Conservation (phyloP, 2,329 filamentous ascomycete species). For the Penicillium crustosum region DNA sequence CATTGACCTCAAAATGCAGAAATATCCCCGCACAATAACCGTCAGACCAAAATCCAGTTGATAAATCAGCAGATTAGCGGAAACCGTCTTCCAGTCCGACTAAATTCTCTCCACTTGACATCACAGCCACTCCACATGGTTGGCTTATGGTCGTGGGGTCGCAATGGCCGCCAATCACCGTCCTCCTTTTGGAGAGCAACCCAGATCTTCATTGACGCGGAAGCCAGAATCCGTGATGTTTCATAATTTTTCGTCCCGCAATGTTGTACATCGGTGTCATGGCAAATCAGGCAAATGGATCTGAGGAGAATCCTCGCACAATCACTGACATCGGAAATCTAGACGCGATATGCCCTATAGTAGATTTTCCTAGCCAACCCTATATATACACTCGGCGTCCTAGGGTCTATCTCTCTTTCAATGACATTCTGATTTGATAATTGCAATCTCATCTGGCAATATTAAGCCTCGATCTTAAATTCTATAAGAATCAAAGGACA, state of each 20-base stretch:
- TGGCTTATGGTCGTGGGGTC: neutral
- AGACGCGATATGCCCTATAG: slow-evolving; percentile 16
- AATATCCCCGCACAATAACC: neutral
- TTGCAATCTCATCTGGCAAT: neutral
- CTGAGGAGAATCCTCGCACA: slow-evolving; percentile 6
- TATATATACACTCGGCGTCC: slow-evolving; percentile 19
- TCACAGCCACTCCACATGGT: slow-evolving; percentile 10
- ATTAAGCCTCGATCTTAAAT: neutral
- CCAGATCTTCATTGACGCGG: slow-evolving; percentile 22
- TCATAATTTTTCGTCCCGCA: slow-evolving; percentile 11
- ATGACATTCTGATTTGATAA: neutral
- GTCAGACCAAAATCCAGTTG: neutral
- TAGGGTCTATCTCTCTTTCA: neutral
- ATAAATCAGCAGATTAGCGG: slow-evolving; percentile 3
- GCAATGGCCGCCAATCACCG: slow-evolving; percentile 8
- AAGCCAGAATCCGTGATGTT: slow-evolving; percentile 35
- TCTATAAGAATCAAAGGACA: neutral
- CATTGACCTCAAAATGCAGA: too few relatives aligned
- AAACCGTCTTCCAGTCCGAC: slow-evolving; percentile 10
- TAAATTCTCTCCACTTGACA: slow-evolving; percentile 5
- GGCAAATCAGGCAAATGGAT: slow-evolving; percentile 20
- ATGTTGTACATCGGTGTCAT: neutral
- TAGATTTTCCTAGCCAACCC: neutral
- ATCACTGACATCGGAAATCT: slow-evolving; percentile 20
- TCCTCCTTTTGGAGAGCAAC: slow-evolving; percentile 1